Percentiles rank a stretch among this genome's conserved stretches.
phyloP scores from a whole-genome alignment of 768 basidiomycete genomes.

The Psilocybe azurescens region DNA sequence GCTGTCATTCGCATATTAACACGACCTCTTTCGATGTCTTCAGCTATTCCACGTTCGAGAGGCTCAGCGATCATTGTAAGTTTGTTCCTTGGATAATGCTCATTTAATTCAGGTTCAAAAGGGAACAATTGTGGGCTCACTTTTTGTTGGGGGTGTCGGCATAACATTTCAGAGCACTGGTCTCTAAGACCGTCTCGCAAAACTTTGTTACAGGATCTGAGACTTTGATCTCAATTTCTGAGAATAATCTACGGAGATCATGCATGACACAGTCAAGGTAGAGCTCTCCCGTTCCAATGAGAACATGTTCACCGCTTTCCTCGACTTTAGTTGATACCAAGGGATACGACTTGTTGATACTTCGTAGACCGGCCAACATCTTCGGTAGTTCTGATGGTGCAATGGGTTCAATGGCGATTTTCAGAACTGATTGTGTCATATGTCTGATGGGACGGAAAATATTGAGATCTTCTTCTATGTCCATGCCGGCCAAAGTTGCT shows the following conservation, averaged over 20 bases:
- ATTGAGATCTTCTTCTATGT: constrained; percentile 85
- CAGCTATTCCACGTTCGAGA: constrained; percentile 92
- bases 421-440: constrained; percentile 95
- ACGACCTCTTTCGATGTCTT: constrained; percentile 93
- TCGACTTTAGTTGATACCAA: constrained; percentile 95
- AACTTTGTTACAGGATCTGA: constrained; percentile 99
- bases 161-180: constrained; percentile 97
- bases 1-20: constrained; percentile 95
- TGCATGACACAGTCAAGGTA: constrained; percentile 98
- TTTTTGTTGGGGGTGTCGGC: constrained; percentile 99
- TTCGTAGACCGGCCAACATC: constrained; percentile 96
- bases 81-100: constrained; percentile 72
- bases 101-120: constrained; percentile 4
- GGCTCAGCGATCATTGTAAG: constrained; percentile 99
- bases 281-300: constrained; percentile 96
- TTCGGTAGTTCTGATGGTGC: constrained; percentile 97
- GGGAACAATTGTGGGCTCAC: constrained; percentile 49
- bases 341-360: constrained; percentile 98
- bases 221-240: constrained; percentile 99
- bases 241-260: constrained; percentile 88
- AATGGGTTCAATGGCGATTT: constrained; percentile 98
- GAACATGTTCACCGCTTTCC: constrained; percentile 96
- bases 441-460: constrained; percentile 98
- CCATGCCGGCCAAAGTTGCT: constrained; percentile 79
- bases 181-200: constrained; percentile 97